Conservation (phyloP, 106 monocot species). For the Platanthera zijinensis region DNA sequence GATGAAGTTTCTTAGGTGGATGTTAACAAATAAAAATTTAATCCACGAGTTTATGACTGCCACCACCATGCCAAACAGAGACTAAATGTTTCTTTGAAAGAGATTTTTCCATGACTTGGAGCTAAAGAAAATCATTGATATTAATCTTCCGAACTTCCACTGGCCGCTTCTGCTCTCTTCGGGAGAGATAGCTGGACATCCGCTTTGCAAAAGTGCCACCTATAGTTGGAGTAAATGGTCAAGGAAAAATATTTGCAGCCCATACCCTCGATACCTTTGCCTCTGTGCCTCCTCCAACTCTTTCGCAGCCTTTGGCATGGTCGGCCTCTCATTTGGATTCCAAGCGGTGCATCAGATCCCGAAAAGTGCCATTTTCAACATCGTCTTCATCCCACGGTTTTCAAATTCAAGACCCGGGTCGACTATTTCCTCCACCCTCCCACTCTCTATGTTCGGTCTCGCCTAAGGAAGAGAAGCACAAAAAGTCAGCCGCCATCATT, state of each 20-base stretch:
- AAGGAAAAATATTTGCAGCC: constrained; percentile 17
- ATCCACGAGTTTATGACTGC: too few relatives aligned
- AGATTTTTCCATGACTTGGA: neutral
- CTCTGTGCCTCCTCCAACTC: constrained; percentile 19
- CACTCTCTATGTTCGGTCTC: constrained; percentile 26
- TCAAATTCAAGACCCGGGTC: constrained; percentile 19
- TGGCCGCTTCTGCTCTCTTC: too few relatives aligned
- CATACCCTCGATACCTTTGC: constrained; percentile 16
- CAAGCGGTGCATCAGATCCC: constrained; percentile 24
- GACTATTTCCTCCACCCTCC: constrained; percentile 20
- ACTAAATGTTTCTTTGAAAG: constrained; percentile 7
- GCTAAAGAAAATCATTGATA: too few relatives aligned
- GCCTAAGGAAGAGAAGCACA: constrained; percentile 12
- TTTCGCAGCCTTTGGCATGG: constrained; percentile 17
- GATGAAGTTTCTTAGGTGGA: too few relatives aligned
- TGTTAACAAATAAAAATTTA: too few relatives aligned
- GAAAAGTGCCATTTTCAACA: constrained; percentile 31
- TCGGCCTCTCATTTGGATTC: constrained; percentile 17
- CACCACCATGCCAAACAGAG: too few relatives aligned
- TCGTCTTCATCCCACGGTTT: constrained; percentile 25
- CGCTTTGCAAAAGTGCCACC: too few relatives aligned
- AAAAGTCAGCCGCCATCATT: neutral
- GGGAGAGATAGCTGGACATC: too few relatives aligned
- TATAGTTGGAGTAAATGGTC: too few relatives aligned
- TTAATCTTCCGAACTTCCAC: too few relatives aligned